Conservation (phyloP, 2,329 filamentous ascomycete species). For the Paecilomyces variotii region DNA sequence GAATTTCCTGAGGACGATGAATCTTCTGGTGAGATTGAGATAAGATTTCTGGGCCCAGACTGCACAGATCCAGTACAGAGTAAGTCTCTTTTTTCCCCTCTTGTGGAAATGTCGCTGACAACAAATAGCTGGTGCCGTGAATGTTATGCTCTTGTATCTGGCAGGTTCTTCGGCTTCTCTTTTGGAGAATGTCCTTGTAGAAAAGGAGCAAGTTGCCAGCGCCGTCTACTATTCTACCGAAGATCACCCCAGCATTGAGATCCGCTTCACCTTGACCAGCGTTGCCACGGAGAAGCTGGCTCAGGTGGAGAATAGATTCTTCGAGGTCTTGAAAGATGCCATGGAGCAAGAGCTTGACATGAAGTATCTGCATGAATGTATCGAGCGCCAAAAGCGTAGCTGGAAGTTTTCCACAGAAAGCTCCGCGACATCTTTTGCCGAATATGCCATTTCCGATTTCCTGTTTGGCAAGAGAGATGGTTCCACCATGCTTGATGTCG, state of each 20-base stretch:
- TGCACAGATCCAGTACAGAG: slow-evolving; percentile 61
- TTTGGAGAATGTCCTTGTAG: slow-evolving; percentile 84
- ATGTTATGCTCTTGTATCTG: slow-evolving; percentile 75
- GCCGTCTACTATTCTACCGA: slow-evolving; percentile 75
- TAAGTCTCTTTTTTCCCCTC: slow-evolving; percentile 18
- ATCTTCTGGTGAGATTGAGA: slow-evolving; percentile 76
- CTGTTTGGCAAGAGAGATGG: slow-evolving; percentile 83
- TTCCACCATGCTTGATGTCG: slow-evolving; percentile 58
- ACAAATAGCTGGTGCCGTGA: slow-evolving; percentile 56
- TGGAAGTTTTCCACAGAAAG: slow-evolving; percentile 78
- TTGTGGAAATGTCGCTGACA: slow-evolving; percentile 11
- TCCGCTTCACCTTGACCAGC: slow-evolving; percentile 77
- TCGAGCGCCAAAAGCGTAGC: slow-evolving; percentile 71
- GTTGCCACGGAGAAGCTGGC: slow-evolving; percentile 80
- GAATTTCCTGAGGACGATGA: slow-evolving; percentile 97
- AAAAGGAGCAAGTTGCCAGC: slow-evolving; percentile 86
- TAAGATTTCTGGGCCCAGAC: slow-evolving; percentile 79
- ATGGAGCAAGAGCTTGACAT: slow-evolving; percentile 73
- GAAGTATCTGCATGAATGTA: slow-evolving; percentile 80
- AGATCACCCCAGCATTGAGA: slow-evolving; percentile 68
- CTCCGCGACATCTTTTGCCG: slow-evolving; percentile 71
- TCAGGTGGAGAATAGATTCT: slow-evolving; percentile 76
- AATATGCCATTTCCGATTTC: slow-evolving; percentile 83
- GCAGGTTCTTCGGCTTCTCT: slow-evolving; percentile 89
- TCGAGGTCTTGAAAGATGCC: slow-evolving; percentile 74